A percentile compares a stretch with the other conserved stretches of the same genome.
phyloP scores from a whole-genome alignment of 208 protist species.

The Trypanosoma scelopori region DNA sequence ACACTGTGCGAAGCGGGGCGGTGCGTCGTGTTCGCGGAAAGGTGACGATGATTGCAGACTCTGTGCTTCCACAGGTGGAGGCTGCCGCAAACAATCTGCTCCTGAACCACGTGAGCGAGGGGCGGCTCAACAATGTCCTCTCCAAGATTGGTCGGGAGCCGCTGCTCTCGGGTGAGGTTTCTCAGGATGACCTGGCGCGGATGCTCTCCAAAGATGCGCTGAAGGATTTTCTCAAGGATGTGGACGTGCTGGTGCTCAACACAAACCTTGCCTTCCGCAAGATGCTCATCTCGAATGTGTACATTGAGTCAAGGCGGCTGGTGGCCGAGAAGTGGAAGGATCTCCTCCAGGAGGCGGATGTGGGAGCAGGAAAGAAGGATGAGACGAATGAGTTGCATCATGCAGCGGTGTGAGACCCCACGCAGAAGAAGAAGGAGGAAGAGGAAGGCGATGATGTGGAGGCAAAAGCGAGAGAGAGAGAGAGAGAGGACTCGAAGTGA shows the following conservation, averaged over 20 bases:
- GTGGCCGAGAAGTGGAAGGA: slow-evolving; percentile 66
- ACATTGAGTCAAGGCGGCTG: slow-evolving; percentile 65
- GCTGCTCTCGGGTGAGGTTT: slow-evolving; percentile 58
- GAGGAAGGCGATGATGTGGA: too few species aligned
- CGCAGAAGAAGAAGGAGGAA: too few species aligned
- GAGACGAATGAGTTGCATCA: neutral
- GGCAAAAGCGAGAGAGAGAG: neutral
- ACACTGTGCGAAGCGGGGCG: slow-evolving; percentile 77
- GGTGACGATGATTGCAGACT: slow-evolving; percentile 68
- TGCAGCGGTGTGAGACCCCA: neutral
- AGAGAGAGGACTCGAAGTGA: too few species aligned
- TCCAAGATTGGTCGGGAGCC: slow-evolving; percentile 84
- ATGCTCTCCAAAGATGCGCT: slow-evolving; percentile 86
- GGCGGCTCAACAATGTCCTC: slow-evolving; percentile 77
- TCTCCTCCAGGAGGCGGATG: slow-evolving; percentile 32
- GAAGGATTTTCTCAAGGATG: slow-evolving; percentile 90
- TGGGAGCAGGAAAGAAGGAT: slow-evolving; percentile 26
- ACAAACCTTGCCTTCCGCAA: slow-evolving; percentile 77
- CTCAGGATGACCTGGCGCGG: slow-evolving; percentile 50
- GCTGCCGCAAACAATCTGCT: slow-evolving; percentile 77
- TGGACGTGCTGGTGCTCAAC: slow-evolving; percentile 74
- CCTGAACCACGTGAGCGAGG: slow-evolving; percentile 85
- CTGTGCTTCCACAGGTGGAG: slow-evolving; percentile 82
- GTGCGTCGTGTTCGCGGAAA: slow-evolving; percentile 62
- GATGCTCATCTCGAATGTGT: slow-evolving; percentile 74